Evolutionary conservation across 441 rosid genomes (phyloP).

Genomic region (Eutrema salsugineum): DNA sequence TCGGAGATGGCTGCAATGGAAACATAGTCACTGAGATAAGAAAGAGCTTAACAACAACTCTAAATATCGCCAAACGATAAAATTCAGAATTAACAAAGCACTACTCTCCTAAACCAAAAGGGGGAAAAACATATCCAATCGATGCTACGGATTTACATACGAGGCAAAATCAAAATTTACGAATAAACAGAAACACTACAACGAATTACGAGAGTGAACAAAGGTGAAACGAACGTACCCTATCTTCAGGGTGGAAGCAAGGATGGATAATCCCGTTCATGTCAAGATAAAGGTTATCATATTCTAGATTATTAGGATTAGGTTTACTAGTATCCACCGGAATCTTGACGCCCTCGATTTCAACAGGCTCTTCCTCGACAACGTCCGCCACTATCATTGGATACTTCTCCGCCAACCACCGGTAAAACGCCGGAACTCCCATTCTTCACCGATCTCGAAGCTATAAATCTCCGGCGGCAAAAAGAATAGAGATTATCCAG

Average conservation of each 20-base stretch:
- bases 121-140: not conserved
- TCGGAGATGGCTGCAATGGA: constrained; percentile 74
- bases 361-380: constrained; percentile 73
- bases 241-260: constrained; percentile 92
- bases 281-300: constrained; percentile 85
- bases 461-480: not conserved
- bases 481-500: not conserved
- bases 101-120: not conserved
- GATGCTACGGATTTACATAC: not conserved
- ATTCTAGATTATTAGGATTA: constrained; percentile 75
- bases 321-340: constrained; percentile 81
- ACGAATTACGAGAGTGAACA: not conserved
- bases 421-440: constrained; percentile 91
- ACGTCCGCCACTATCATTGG: constrained; percentile 70
- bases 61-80: not conserved
- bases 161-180: not conserved
- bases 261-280: constrained; percentile 96
- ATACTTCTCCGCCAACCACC: constrained; percentile 91
- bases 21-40: not conserved
- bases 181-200: not conserved
- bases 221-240: constrained; percentile 35
- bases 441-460: constrained; percentile 30
- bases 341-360: constrained; percentile 63
- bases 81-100: not conserved
- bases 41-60: not conserved